Base-by-base conservation (phyloP, 2,329 filamentous ascomycete species). In the Epichloe coenophiala region DNA sequence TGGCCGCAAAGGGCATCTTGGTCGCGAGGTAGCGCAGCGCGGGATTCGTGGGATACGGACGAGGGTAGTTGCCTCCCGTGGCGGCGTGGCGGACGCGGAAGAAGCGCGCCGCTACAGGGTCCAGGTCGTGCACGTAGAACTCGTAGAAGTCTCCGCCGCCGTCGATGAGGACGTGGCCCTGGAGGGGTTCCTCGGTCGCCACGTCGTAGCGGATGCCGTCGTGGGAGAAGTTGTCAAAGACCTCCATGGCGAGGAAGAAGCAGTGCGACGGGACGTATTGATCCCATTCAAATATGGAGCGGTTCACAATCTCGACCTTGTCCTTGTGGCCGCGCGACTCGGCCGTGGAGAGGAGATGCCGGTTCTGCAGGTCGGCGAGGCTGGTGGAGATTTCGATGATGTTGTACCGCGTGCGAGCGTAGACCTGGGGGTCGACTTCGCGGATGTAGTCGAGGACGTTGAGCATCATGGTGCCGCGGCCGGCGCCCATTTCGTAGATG, bases 401-500 rank as follows among this genome's bases (percentile, higher is more conserved):
- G 66, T 86, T 88, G 76, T 85, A 98, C 62, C 88, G 86, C 5
- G 93, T 98, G 52, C 93, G 83, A 60, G 86, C 84, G 68, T 98
- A 98, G 35, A 98, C 91, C 56, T 90, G 86, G 0, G 90, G 88
- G 60, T 97, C 87, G 43, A 83, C 77, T 57, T 87, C 84, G 55
- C 90, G 86, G 65, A 98, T 95, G 67, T 94, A 95, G 73, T 98
- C 91, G 54, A 98, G 77, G 52, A 98, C 90, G 67, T 98, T 98
- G 63, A 93, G 77, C 93, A 98, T 98, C 63, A 98, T 78, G 0
- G 94, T 98, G 55, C 93, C 93, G 61, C 95, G 91, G 60, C 93
- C 93, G 39, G 93, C 93, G 48, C 93, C 93, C 86, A 98, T 95
- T 67, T 98, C 93, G 76, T 96, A 98, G 66, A 98, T 94, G 60